Evolutionary conservation across 2,329 filamentous ascomycete species (phyloP).

Genomic region (Epichloe aotearoae): DNA sequence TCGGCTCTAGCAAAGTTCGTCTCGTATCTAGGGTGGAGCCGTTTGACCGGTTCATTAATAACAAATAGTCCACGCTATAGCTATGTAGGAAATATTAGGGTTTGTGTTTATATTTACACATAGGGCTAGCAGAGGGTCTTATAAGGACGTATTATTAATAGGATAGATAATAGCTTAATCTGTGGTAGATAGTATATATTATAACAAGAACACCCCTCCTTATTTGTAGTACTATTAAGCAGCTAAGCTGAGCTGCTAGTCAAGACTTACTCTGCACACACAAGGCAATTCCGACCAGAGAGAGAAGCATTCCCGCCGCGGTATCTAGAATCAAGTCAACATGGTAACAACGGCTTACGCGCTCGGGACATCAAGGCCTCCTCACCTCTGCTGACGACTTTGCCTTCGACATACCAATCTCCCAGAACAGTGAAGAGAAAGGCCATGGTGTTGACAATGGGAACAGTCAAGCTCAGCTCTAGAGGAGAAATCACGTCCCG

Average conservation of each 20-base stretch:
- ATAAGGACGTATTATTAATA: too few relatives aligned
- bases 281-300: slow-evolving; percentile 65
- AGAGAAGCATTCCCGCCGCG: slow-evolving; percentile 68
- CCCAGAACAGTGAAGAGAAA: slow-evolving; percentile 94
- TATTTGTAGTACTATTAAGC: not conserved
- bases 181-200: not conserved
- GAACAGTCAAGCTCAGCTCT: slow-evolving; percentile 89
- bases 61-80: too few relatives aligned
- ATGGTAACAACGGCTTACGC: not conserved
- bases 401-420: slow-evolving; percentile 89
- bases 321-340: slow-evolving; percentile 44
- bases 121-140: too few relatives aligned
- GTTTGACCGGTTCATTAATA: too few relatives aligned
- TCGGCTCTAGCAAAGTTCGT: too few relatives aligned
- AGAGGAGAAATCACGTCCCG: not conserved
- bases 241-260: slow-evolving; percentile 6
- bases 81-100: too few relatives aligned
- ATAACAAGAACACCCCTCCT: not conserved
- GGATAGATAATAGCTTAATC: too few relatives aligned
- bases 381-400: slow-evolving; percentile 70
- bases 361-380: not conserved
- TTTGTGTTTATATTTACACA: too few relatives aligned
- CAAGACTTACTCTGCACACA: slow-evolving; percentile 59
- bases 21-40: too few relatives aligned
- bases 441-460: slow-evolving; percentile 85